Conservation (phyloP, 192 early-diverging fungal genomes). For the Physocladia obscura region DNA sequence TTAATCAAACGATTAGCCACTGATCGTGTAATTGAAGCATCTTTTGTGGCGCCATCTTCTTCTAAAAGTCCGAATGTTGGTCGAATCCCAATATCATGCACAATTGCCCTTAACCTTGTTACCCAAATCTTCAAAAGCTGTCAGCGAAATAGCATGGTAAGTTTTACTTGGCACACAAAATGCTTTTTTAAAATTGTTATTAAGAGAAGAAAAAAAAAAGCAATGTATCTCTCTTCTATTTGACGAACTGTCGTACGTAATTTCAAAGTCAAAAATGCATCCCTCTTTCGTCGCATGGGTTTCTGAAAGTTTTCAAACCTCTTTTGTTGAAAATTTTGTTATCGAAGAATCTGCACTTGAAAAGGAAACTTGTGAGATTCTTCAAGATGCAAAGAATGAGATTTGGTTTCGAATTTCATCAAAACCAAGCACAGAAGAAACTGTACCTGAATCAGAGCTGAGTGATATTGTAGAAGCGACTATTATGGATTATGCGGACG, state of each 20-base stretch:
- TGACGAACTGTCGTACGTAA: conserved; percentile 21
- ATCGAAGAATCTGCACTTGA: background rate
- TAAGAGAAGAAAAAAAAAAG: background rate
- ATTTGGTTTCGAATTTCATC: conserved; percentile 7
- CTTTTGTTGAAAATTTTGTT: conserved; percentile 4
- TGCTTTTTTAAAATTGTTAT: background rate
- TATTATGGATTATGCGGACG: background rate
- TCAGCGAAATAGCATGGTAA: conserved; percentile 11
- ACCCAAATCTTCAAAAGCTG: conserved; percentile 16
- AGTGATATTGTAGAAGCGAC: conserved; percentile 23
- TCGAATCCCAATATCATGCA: background rate
- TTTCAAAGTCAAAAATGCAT: conserved; percentile 3
- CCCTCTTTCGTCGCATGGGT: conserved; percentile 11
- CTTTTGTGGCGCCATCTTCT: background rate
- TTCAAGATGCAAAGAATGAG: background rate
- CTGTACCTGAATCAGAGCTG: conserved; percentile 5
- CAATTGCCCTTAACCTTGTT: conserved; percentile 8
- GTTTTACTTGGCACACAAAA: background rate
- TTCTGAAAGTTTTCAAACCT: background rate
- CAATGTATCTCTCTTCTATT: conserved; percentile 22
- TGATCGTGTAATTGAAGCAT: background rate
- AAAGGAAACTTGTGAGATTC: background rate
- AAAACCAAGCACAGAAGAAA: background rate
- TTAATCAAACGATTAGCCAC: conserved; percentile 15
- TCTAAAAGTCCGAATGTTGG: background rate